Conservation (phyloP, 306 rosid genomes). For the Carpinus fangiana region DNA sequence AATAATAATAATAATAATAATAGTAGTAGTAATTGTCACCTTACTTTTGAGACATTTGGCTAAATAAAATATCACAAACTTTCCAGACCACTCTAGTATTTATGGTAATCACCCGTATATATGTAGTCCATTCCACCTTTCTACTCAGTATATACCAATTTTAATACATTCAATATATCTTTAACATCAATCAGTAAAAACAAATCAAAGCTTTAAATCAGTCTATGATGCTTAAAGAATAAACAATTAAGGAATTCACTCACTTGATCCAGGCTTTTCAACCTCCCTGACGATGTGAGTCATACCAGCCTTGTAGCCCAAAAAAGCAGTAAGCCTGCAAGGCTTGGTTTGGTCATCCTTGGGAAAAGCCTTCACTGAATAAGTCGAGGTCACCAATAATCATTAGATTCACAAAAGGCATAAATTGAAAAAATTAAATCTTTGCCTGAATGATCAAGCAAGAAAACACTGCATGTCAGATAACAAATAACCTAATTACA, state of each 20-base stretch:
- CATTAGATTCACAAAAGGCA: background rate
- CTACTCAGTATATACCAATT: background rate
- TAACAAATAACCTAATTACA: background rate
- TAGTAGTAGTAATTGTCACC: no score
- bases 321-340: slow-evolving; percentile 71
- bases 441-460: background rate
- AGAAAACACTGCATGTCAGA: background rate
- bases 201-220: background rate
- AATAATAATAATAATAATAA: background rate
- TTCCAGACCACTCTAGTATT: background rate
- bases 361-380: slow-evolving; percentile 87
- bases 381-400: background rate
- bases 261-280: slow-evolving; percentile 85
- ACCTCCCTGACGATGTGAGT: slow-evolving; percentile 89
- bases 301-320: slow-evolving; percentile 92
- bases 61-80: background rate
- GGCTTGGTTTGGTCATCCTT: slow-evolving; percentile 69
- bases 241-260: background rate
- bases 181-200: background rate
- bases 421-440: background rate
- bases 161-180: background rate
- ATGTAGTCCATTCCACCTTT: background rate
- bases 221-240: background rate
- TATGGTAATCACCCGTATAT: background rate
- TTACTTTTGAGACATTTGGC: background rate